Evolutionary conservation across 768 basidiomycete genomes (phyloP).

Genomic region (Terana coerulea): DNA sequence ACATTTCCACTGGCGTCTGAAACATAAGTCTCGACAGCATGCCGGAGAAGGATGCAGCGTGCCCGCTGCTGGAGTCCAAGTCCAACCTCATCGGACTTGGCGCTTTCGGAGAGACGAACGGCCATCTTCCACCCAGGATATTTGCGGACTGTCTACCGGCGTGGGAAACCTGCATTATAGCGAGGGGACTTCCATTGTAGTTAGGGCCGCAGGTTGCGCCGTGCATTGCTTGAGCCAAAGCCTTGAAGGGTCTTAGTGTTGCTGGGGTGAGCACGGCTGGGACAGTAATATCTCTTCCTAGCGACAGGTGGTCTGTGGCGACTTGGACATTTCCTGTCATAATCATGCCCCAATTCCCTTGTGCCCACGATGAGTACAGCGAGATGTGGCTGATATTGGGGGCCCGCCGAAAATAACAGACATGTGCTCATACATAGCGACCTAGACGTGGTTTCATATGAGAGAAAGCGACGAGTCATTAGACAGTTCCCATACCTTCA

Average conservation of each 20-base stretch:
- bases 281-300: slow-evolving; percentile 71
- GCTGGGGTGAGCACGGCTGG: slow-evolving; percentile 42
- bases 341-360: slow-evolving; percentile 82
- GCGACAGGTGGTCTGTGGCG: slow-evolving; percentile 51
- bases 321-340: slow-evolving; percentile 86
- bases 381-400: slow-evolving; percentile 62
- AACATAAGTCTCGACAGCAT: slow-evolving; percentile 46
- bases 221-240: slow-evolving; percentile 50
- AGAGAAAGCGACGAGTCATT: not conserved
- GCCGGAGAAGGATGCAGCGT: slow-evolving; percentile 6
- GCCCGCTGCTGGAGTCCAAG: slow-evolving; percentile 23
- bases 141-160: slow-evolving; percentile 79
- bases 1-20: slow-evolving; percentile 62
- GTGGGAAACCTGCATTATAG: slow-evolving; percentile 84
- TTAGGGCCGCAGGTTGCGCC: slow-evolving; percentile 20
- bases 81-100: slow-evolving; percentile 63
- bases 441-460: slow-evolving; percentile 47
- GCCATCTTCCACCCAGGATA: slow-evolving; percentile 61
- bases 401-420: slow-evolving; percentile 60
- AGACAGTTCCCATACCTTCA: slow-evolving; percentile 35
- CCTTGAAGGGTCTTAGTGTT: slow-evolving; percentile 45
- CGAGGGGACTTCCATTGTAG: slow-evolving; percentile 33
- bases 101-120: slow-evolving; percentile 59
- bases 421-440: slow-evolving; percentile 88
- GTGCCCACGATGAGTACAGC: slow-evolving; percentile 75